Conservation (phyloP, 345 rosid species). For the Arabidopsis suecica region DNA sequence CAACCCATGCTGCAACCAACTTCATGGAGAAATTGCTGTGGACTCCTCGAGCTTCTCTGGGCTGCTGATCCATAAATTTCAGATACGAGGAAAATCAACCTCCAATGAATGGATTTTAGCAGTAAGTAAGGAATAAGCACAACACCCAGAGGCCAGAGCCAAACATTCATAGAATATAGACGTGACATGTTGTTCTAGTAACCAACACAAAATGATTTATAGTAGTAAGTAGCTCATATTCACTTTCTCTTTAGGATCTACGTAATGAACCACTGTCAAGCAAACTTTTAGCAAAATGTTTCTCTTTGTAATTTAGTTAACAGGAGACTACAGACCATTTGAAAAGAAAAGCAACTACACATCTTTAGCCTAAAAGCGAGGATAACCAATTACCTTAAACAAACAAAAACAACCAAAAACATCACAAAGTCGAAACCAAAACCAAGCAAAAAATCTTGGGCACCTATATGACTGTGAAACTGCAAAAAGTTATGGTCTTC, state of each 20-base stretch:
- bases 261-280: background rate
- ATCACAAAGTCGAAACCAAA: background rate
- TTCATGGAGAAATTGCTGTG: constrained; percentile 83
- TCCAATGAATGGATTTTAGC: background rate
- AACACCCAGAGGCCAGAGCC: background rate
- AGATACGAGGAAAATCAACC: background rate
- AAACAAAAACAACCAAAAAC: constrained; percentile 1
- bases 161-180: constrained; percentile 6
- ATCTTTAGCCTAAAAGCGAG: background rate
- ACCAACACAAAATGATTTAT: background rate
- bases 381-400: background rate
- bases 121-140: constrained; percentile 16
- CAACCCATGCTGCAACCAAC: constrained; percentile 33
- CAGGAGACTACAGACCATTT: background rate
- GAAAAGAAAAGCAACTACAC: background rate
- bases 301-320: constrained; percentile 4
- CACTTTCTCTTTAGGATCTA: constrained; percentile 13
- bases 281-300: constrained; percentile 15
- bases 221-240: background rate
- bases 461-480: background rate
- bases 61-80: constrained; percentile 6
- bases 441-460: background rate
- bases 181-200: background rate
- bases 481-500: background rate
- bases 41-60: constrained; percentile 63